Conservation (phyloP, 257 asterid species). For the Rehmannia glutinosa region DNA sequence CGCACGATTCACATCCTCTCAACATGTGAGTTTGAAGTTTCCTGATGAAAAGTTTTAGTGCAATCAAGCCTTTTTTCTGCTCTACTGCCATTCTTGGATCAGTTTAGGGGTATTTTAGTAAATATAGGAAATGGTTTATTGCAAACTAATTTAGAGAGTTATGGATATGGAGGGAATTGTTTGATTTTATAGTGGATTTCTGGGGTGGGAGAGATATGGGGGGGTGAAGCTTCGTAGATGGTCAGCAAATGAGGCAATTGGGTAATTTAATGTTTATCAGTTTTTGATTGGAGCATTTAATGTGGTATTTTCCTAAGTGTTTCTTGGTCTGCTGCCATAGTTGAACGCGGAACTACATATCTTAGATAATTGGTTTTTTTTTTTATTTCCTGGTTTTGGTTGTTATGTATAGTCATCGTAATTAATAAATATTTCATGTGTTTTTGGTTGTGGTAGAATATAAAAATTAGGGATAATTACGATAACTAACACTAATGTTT, state of each 20-base stretch:
- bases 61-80: not conserved
- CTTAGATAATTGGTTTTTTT: too few species aligned
- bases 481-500: too few species aligned
- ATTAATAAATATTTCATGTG: too few species aligned
- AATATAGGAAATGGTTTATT: not conserved
- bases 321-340: conserved; percentile 11
- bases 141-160: not conserved
- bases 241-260: conserved; percentile 16
- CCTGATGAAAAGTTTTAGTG: conserved; percentile 20
- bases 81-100: conserved; percentile 19
- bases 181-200: conserved; percentile 1
- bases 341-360: conserved; percentile 27
- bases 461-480: too few species aligned
- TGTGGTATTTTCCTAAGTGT: conserved; percentile 11
- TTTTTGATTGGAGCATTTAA: conserved; percentile 22
- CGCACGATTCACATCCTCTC: not conserved
- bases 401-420: too few species aligned
- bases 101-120: not conserved
- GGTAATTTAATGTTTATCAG: too few species aligned
- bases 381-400: too few species aligned
- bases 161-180: conserved; percentile 18
- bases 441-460: too few species aligned
- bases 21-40: conserved; percentile 10
- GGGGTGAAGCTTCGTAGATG: conserved; percentile 44
- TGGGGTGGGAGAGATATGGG: not conserved